Evolutionary conservation across 2,329 filamentous ascomycete species (phyloP).

Genomic region (Hymenoscyphus fructigenus): DNA sequence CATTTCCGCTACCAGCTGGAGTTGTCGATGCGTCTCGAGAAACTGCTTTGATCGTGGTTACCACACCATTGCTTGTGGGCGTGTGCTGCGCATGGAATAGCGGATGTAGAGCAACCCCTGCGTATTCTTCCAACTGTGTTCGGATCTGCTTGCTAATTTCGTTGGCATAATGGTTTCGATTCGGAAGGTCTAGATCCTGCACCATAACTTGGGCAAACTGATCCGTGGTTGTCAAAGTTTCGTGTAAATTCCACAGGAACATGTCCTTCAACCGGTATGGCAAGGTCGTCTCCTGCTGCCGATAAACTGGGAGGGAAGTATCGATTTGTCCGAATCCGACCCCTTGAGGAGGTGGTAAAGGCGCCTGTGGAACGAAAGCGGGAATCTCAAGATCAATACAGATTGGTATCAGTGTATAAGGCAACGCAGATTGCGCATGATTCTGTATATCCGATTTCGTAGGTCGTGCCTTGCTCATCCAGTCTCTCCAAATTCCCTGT

Average conservation of each 20-base stretch:
- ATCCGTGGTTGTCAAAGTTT: constrained; percentile 89
- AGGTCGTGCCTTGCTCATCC: constrained; percentile 75
- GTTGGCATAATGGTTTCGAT: constrained; percentile 64
- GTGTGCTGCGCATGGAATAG: constrained; percentile 68
- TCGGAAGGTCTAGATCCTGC: constrained; percentile 88
- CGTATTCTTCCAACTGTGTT: constrained; percentile 93
- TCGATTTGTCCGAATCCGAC: constrained; percentile 60
- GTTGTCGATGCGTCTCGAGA: constrained; percentile 44
- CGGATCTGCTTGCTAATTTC: constrained; percentile 94
- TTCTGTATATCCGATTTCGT: constrained; percentile 59
- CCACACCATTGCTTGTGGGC: constrained; percentile 34
- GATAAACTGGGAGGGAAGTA: constrained; percentile 74
- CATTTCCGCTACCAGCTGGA: constrained; percentile 49
- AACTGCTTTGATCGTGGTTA: constrained; percentile 35
- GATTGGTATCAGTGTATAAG: constrained; percentile 89
- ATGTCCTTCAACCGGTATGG: constrained; percentile 88
- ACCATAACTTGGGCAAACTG: constrained; percentile 90
- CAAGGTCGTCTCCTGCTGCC: constrained; percentile 73
- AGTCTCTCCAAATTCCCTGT: constrained; percentile 91
- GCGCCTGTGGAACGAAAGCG: constrained; percentile 66
- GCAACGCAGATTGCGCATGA: constrained; percentile 69
- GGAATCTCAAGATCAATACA: constrained; percentile 93
- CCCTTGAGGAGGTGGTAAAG: constrained; percentile 63
- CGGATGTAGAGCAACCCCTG: constrained; percentile 88
- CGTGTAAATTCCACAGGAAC: constrained; percentile 98